Evolutionary conservation across 2,329 filamentous ascomycete species (phyloP).

Genomic region (Cadophora malorum): DNA sequence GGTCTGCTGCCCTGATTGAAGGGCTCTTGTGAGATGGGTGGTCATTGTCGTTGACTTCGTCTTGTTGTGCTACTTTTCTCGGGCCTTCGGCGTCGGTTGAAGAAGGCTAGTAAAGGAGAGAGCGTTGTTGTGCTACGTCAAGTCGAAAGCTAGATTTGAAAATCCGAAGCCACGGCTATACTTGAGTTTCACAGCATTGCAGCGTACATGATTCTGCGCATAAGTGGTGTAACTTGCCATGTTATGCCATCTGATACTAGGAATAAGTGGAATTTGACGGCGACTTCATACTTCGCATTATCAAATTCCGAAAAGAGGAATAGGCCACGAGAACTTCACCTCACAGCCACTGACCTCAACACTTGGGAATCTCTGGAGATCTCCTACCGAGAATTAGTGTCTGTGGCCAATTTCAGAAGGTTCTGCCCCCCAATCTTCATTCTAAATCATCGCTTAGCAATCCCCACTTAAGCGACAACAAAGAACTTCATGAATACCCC

Average conservation of each 20-base stretch:
- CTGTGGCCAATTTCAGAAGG: not conserved
- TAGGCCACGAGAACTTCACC: not conserved
- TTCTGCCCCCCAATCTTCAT: not conserved
- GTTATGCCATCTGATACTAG: not conserved
- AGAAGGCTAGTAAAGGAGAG: constrained; percentile 7
- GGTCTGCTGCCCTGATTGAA: not conserved
- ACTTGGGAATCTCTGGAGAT: not conserved
- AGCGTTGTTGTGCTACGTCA: not conserved
- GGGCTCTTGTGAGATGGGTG: not conserved
- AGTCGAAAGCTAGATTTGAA: not conserved
- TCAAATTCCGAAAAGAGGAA: not conserved
- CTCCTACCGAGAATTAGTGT: not conserved
- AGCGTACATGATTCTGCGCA: not conserved
- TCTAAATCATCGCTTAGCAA: not conserved
- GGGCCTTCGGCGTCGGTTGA: not conserved
- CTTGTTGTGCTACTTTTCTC: constrained; percentile 2
- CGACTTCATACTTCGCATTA: constrained; percentile 5
- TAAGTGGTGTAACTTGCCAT: not conserved
- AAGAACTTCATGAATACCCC: not conserved
- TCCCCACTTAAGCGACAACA: not conserved
- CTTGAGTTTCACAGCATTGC: not conserved
- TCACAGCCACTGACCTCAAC: not conserved
- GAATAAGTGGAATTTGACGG: not conserved
- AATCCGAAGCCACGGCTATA: constrained; percentile 9
- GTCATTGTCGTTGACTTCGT: not conserved